phyloP scores from a whole-genome alignment of 805 yeast genomes.

The Pichia pseudocactophila region DNA sequence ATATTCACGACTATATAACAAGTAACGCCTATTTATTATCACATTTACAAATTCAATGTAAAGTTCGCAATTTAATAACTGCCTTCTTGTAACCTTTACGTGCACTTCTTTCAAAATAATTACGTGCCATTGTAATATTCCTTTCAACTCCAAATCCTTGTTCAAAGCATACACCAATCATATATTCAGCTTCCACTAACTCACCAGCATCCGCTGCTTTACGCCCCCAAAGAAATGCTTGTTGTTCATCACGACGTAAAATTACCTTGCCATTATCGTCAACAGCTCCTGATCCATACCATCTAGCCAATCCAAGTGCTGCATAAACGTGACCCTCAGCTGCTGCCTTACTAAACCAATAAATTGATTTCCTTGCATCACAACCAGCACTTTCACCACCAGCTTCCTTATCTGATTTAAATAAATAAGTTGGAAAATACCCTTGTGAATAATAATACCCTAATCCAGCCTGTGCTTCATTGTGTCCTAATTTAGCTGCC shows the following conservation, averaged over 20 bases:
- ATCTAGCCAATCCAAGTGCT: constrained; percentile 65
- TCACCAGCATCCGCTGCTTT: constrained; percentile 51
- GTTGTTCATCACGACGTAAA: constrained; percentile 45
- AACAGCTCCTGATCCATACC: constrained; percentile 66
- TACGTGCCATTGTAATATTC: constrained; percentile 35
- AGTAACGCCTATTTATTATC: neutral
- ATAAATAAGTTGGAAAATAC: constrained; percentile 26
- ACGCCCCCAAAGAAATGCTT: constrained; percentile 60
- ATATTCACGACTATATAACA: constrained; percentile 3
- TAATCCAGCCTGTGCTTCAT: constrained; percentile 60
- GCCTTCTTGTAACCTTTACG: constrained; percentile 56
- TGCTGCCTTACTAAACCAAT: constrained; percentile 70
- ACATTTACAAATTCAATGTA: neutral
- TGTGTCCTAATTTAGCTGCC: constrained; percentile 52
- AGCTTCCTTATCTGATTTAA: constrained; percentile 27
- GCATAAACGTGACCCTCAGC: constrained; percentile 56
- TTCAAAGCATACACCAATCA: constrained; percentile 59
- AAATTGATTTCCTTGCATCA: constrained; percentile 51
- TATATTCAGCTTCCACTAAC: constrained; percentile 55
- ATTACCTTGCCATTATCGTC: constrained; percentile 26
- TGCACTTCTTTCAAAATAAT: constrained; percentile 53
- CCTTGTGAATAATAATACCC: constrained; percentile 74
- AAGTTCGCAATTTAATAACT: constrained; percentile 26
- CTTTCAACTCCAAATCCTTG: constrained; percentile 50
- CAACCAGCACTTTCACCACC: constrained; percentile 20